A percentile compares a stretch with the other conserved stretches of the same genome.
These are phyloP conservation scores for Populus nigra DNA, from an alignment of 345 rosid genomes.

Conservation along the genomic window DNA sequence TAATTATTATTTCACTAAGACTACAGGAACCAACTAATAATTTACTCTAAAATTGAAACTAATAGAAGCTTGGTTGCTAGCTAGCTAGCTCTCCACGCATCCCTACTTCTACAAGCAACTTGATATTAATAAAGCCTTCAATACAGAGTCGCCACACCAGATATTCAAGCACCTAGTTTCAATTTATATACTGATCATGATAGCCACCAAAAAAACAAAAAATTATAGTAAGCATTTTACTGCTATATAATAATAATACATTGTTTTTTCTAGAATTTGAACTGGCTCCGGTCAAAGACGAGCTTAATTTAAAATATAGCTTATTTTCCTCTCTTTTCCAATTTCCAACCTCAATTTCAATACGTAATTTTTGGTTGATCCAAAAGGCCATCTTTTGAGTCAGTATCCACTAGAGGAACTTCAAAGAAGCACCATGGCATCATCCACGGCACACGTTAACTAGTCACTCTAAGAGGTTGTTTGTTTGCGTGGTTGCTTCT, in stretches of 20 bases:
- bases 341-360: not conserved
- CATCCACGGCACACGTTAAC: no score
- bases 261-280: not conserved
- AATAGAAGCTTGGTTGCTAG: not conserved
- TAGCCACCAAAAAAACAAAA: not conserved
- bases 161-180: not conserved
- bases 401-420: constrained; percentile 5
- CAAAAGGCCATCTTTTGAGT: not conserved
- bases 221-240: not conserved
- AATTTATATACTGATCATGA: not conserved
- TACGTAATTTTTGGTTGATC: constrained; percentile 11
- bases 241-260: not conserved
- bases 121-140: no score
- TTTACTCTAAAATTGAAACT: not conserved
- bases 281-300: constrained; percentile 16
- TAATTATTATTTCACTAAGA: not conserved
- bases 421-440: not conserved
- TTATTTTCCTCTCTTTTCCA: not conserved
- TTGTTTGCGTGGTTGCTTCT: no score
- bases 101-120: not conserved
- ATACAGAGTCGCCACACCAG: no score
- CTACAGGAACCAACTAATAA: not conserved
- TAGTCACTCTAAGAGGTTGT: no score
- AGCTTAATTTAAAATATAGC: constrained; percentile 3
- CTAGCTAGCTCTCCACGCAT: not conserved